Evolutionary conservation across 2,329 filamentous ascomycete genomes (phyloP), one percentile per base, ranked within the genome.

Genomic region (Nemania bipapillata): DNA sequence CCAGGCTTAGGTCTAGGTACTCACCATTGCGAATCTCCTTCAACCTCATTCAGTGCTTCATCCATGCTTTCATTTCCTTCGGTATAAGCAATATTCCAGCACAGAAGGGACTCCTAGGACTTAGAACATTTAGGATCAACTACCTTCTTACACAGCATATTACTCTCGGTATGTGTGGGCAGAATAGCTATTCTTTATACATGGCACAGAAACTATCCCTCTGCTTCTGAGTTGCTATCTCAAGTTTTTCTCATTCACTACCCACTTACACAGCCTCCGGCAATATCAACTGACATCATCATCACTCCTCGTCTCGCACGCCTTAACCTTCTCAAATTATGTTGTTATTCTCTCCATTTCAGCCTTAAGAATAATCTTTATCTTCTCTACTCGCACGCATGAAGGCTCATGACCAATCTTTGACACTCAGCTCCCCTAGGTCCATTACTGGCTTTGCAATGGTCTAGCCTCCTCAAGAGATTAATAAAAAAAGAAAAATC

Each of bases 71-170:
- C 9, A 17, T 61, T 32, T n/a, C 54, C 24, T 45, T 32, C 49
- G 37, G 3, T 57, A 30, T 52, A 42, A 54, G 61, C 47, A 59
- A 50, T 32, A 64, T 45, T 45, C 37, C 37, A 7, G 35, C 56
- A 24, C 7, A 12, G n/a, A 42, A 32, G 26, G 53, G 45, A 42
- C 12, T 8, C 45, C 47, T 6, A 35, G 28, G 59, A 37, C 22
- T 59, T 47, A 30, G n/a, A 24, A 20, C 15, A 37, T 20, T 52
- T 45, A 58, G 17, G 17, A 42, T 42, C n/a, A 45, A 57, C 65
- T 69, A 66, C 65, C 65, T 70, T 32, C 17, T 20, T 22, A 3
- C 20, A 54, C 5, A 24, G 22, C 9, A 28, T 15, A 15, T 50
- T 28, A 9, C n/a, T 50, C 26, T 17, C 12, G 11, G 1, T 37